Conservation (phyloP, 2,329 filamentous ascomycete genomes). For the Aureobasidium musti region DNA sequence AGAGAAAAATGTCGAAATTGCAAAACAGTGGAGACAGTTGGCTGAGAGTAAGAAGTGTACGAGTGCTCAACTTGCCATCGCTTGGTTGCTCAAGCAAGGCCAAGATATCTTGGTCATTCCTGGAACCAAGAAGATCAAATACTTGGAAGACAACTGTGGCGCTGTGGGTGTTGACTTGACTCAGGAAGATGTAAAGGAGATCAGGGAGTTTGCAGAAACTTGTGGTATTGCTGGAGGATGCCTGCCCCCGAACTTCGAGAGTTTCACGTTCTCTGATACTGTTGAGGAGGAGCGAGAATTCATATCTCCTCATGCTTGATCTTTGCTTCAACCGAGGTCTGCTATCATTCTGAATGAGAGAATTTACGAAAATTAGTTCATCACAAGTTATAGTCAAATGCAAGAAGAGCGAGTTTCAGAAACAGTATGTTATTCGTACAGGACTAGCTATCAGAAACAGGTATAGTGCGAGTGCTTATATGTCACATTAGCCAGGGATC, state of each 20-base stretch:
- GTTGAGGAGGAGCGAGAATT: conserved; percentile 33
- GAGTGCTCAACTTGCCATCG: conserved; percentile 38
- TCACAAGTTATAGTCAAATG: too few relatives aligned
- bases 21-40: conserved; percentile 35
- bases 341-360: too few relatives aligned
- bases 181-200: conserved; percentile 36
- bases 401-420: too few relatives aligned
- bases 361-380: too few relatives aligned
- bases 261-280: conserved; percentile 45
- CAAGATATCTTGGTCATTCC: conserved; percentile 36
- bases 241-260: conserved; percentile 44
- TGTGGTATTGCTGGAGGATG: conserved; percentile 41
- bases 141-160: conserved; percentile 37
- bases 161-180: conserved; percentile 35
- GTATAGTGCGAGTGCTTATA: neutral
- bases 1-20: conserved; percentile 40
- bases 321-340: too few relatives aligned
- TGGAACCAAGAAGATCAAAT: conserved; percentile 38
- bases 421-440: neutral
- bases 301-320: too few relatives aligned
- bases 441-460: neutral
- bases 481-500: conserved; percentile 4
- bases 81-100: conserved; percentile 41
- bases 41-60: conserved; percentile 39
- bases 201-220: conserved; percentile 38